Evolutionary conservation across 345 rosid species (phyloP).

Genomic region (Punica granatum): DNA sequence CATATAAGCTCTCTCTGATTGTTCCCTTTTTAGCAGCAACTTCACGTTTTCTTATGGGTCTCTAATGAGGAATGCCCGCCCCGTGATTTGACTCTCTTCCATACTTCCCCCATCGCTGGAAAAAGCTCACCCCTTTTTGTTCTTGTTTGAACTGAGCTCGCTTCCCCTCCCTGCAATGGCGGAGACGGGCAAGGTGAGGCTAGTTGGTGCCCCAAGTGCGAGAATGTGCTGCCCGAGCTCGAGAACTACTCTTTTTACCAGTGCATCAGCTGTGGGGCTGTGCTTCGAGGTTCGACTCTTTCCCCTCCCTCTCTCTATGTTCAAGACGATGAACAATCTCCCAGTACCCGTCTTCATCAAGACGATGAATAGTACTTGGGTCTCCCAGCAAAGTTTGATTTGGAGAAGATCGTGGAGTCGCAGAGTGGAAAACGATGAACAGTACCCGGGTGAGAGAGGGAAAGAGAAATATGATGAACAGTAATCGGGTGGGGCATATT

Average conservation of each 20-base stretch:
- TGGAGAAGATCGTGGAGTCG: too few relatives aligned
- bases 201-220: slow-evolving; percentile 91
- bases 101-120: not conserved
- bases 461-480: too few relatives aligned
- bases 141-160: not conserved
- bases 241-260: slow-evolving; percentile 56
- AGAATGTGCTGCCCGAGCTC: slow-evolving; percentile 70
- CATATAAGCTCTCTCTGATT: not conserved
- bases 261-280: slow-evolving; percentile 90
- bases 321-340: too few relatives aligned
- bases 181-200: slow-evolving; percentile 23
- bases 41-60: not conserved
- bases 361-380: too few relatives aligned
- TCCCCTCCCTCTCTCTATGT: too few relatives aligned
- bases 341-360: too few relatives aligned
- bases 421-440: too few relatives aligned
- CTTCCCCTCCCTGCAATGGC: not conserved
- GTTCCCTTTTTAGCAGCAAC: not conserved
- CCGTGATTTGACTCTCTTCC: not conserved
- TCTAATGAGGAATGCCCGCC: not conserved
- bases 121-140: not conserved
- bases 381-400: too few relatives aligned
- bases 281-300: slow-evolving; percentile 62
- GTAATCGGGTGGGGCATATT: too few relatives aligned
- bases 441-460: too few relatives aligned